A percentile compares a stretch with the other conserved stretches of the same genome.
Conservation (phyloP, 768 basidiomycete species). For the Suillus paluster region DNA sequence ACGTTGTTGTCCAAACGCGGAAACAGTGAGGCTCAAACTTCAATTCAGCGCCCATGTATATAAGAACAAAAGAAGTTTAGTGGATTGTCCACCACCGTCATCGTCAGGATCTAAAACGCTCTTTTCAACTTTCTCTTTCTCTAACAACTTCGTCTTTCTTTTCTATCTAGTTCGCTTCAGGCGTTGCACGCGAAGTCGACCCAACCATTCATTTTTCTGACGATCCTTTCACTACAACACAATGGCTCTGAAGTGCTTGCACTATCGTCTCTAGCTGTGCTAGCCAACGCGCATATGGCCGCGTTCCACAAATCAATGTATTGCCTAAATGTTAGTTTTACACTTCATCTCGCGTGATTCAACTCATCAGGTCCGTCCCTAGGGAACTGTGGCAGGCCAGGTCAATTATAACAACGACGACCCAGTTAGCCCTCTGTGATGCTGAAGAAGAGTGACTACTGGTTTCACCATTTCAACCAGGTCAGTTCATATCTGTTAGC, state of each 20-base stretch:
- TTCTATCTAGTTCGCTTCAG: no score
- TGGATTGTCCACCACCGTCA: neutral
- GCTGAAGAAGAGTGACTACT: constrained; percentile 46
- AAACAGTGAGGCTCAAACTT: no score
- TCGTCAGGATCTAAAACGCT: neutral
- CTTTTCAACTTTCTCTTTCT: neutral
- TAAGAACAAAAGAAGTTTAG: constrained; percentile 8
- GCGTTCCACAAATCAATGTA: constrained; percentile 50
- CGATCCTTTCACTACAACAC: neutral
- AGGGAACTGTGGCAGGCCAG: constrained; percentile 34
- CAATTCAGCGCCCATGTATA: no score
- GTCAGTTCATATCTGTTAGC: constrained; percentile 34
- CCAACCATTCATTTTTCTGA: neutral
- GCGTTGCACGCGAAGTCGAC: neutral
- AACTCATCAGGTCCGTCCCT: neutral
- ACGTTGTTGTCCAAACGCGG: neutral
- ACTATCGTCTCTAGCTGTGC: constrained; percentile 6
- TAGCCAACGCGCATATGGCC: constrained; percentile 46
- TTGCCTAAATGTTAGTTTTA: constrained; percentile 42
- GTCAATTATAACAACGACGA: constrained; percentile 44
- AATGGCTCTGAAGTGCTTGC: neutral
- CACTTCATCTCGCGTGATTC: neutral
- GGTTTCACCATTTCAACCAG: constrained; percentile 32
- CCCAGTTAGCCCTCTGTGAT: constrained; percentile 49
- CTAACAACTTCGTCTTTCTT: neutral